Evolutionary conservation across 2,329 filamentous ascomycete genomes (phyloP), one percentile per base, ranked within the genome.

Genomic region (Waltergamsia citrina): DNA sequence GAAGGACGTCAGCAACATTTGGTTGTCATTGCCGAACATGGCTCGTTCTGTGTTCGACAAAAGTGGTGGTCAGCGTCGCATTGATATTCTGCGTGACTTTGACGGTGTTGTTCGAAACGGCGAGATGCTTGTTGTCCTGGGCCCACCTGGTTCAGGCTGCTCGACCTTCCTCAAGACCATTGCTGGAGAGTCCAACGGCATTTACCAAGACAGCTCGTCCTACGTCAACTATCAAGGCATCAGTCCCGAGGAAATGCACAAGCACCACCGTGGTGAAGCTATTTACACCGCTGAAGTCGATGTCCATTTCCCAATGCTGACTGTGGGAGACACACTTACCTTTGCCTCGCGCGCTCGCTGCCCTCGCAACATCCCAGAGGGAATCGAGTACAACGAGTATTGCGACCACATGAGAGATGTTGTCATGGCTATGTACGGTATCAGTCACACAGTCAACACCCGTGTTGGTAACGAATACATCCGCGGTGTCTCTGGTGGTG

Each of bases 271-370:
- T 74, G 76, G 77, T 30, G 76, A 81, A 49, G 71, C 73, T 23
- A 79, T 81, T 44, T 81, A 80, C 52, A 78, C 72, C 0, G 74
- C 74, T 26, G 75, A 79, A 51, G 73, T 75, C 11, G 78, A 81
- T 45, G 67, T 72, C 8, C 73, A 78, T 48, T 78, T 78, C 42
- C 69, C 73, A 1, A 63, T 66, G 44, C 49, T 79, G 41, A 69
- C 65, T 4, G 74, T 79, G 11, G 71, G 71, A 35, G 69, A 79
- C 42, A 79, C 75, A 0, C 59, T 79, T 11, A 67, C 65, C 40
- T 78, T 78, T 36, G 74, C 74, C n/a, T 74, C 74, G 5, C 59
- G 66, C 7, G 69, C 73, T 14, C 54, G 69, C 36, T 60, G 65
- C 15, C 69, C 69, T 1, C 57, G 59, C 27, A 50, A 57, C 21